phyloP scores from a whole-genome alignment of 441 rosid genomes.

The Corymbia citriodora region DNA sequence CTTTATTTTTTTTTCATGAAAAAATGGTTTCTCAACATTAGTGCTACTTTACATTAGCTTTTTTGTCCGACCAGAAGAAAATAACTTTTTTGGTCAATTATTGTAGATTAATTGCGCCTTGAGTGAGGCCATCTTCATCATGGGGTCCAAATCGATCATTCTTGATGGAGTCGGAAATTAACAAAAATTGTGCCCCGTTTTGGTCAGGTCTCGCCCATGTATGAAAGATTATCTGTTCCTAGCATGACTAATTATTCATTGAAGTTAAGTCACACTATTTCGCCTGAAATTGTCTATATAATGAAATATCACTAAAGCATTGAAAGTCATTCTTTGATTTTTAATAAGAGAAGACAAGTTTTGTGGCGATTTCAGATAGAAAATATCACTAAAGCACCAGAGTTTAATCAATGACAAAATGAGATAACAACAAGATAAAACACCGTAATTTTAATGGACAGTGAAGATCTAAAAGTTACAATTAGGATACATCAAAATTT shows the following conservation, averaged over 20 bases:
- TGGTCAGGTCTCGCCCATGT: neutral
- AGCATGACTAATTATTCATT: neutral
- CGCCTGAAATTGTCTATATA: neutral
- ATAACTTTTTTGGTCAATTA: neutral
- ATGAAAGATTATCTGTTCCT: neutral
- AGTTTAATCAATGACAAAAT: too few relatives aligned
- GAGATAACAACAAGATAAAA: neutral
- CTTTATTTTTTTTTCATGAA: neutral
- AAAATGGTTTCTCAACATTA: neutral
- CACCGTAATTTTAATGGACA: neutral
- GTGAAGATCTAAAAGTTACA: neutral
- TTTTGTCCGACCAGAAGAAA: neutral
- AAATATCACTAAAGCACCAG: neutral
- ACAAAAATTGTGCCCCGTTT: neutral
- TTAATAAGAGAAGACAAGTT: too few relatives aligned
- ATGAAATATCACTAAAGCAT: too few relatives aligned
- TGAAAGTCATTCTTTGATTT: fast-evolving
- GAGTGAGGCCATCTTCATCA: neutral
- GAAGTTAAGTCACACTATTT: neutral
- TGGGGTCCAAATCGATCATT: neutral
- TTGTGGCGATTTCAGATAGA: neutral
- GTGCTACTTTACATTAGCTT: neutral
- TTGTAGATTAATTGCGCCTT: neutral
- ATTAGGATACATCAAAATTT: too few relatives aligned
- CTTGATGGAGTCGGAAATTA: neutral